Base-by-base conservation (phyloP, 192 early-diverging fungal species). In the Backusella macrospora region DNA sequence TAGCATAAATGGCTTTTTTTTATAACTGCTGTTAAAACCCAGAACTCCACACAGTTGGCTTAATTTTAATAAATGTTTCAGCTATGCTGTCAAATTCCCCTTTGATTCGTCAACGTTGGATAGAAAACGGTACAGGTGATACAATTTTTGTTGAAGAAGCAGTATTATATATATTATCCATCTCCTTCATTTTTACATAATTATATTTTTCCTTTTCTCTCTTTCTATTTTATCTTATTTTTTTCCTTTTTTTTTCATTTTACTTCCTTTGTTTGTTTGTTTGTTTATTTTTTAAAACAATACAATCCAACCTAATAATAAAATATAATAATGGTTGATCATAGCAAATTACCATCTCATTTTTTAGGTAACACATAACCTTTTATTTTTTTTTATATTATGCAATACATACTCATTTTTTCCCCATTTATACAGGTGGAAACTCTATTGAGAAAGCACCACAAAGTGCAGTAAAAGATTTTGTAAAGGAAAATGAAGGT, bases 401-500 rank as follows among this genome's bases (percentile, higher is more conserved):
- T 69, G 42, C n/a, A 13, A 69, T 42, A 6, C 10, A 66, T n/a
- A 15, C 7, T 34, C 34, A 3, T 34, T 4, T 37, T 1, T n/a
- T 8, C 40, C n/a, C n/a, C n/a, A n/a, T 39, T 44, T 13, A 23
- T 1, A 18, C 85, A 92, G 92, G 92, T 75, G 90, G 90, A 65
- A 93, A 93, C 76, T 82, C 86, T 39, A 76, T 93, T 47, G 84
- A 86, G 18, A 83, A 75, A 13, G 91, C 91, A 45, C 81, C 91
- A 43, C 80, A 87, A 76, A 86, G 86, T 63, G 78, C 77, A 62
- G 90, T 93, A 34, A 85, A 89, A 63, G 91, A 93, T 62, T 94
- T 92, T 83, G 92, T 94, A 64, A 84, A 86, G 80, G 86, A 87
- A 71, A 77, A 91, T 73, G 87, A 86, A 70, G 94, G 94, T 29